These are phyloP conservation scores for Rhododendron henanense DNA, from an alignment of 148 eudicot genomes.

Conservation along the genomic window DNA sequence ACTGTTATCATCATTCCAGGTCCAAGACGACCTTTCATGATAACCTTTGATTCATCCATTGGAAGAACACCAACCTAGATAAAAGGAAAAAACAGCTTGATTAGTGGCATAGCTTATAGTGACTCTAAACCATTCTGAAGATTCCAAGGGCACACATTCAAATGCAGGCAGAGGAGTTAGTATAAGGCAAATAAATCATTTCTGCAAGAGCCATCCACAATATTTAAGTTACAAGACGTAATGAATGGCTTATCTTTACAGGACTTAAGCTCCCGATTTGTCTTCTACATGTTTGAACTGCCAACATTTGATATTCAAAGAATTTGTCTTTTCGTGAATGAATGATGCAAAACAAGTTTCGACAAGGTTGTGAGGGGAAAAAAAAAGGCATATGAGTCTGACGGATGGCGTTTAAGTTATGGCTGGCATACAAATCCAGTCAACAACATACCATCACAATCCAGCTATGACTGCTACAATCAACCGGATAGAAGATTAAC, in stretches of 20 bases:
- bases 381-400: neutral
- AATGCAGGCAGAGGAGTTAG: neutral
- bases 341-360: neutral
- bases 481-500: neutral
- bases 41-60: conserved; percentile 90
- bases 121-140: conserved; percentile 1
- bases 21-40: conserved; percentile 97
- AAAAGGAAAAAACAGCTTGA: conserved; percentile 26
- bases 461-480: neutral
- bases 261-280: neutral
- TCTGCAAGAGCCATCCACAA: neutral
- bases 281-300: neutral
- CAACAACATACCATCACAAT: neutral
- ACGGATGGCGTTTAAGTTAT: neutral
- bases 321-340: neutral
- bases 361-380: neutral
- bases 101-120: conserved; percentile 26
- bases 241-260: neutral
- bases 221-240: neutral
- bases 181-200: neutral
- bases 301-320: neutral
- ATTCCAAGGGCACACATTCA: neutral
- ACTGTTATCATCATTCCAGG: conserved; percentile 99
- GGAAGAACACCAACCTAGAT: conserved; percentile 96
- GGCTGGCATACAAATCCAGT: neutral